Base-by-base conservation (phyloP, 495 filamentous ascomycete genomes). In the Trichocladium antarcticum region DNA sequence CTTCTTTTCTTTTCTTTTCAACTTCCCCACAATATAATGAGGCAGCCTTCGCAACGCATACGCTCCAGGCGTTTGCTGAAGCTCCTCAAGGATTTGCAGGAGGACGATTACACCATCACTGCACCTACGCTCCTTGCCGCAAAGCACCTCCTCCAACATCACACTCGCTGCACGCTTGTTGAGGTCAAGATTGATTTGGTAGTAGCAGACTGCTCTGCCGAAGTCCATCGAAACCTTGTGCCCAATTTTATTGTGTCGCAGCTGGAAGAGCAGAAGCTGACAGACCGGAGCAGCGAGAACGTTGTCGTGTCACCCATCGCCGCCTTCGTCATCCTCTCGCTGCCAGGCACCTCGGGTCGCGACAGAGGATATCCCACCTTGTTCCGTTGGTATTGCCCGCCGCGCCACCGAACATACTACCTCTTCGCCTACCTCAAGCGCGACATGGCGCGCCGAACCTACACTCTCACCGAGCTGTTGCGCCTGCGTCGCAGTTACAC, bases 381-480 rank as follows among this genome's bases (percentile, higher is more conserved):
- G 12, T 65, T 71, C 38, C 51, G 51, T 46, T 66, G 60, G 55
- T 47, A 59, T 42, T 54, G 56, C 34, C n/a, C 35, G 12, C 35
- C 21, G 5, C 36, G 36, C 2, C 57, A 60, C 37, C 62, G 64
- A 8, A 55, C 55, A 7, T 66, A 66, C 57, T 57, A 48, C 41
- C 8, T 70, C 35, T 69, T 64, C 44, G 67, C 60, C 11, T 60
- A 47, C 29, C 31, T 69, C 37, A 35, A 38, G 9, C n/a, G 36
- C 50, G 49, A 35, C 17, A 72, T 73, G 69, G 53, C 59, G 36
- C 49, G 58, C 11, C 57, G 59, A 0, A 60, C 42, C 0, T 73
- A 73, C 37, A 63, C 49, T 15, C 42, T 67, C 16, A 43, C 51
- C 5, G 67, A 73, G 63, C 68, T 73, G 3, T 39, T 70, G 6